These are phyloP conservation scores for Claviceps digitariae DNA, from an alignment of 2,329 filamentous ascomycete species.

Conservation along the genomic window DNA sequence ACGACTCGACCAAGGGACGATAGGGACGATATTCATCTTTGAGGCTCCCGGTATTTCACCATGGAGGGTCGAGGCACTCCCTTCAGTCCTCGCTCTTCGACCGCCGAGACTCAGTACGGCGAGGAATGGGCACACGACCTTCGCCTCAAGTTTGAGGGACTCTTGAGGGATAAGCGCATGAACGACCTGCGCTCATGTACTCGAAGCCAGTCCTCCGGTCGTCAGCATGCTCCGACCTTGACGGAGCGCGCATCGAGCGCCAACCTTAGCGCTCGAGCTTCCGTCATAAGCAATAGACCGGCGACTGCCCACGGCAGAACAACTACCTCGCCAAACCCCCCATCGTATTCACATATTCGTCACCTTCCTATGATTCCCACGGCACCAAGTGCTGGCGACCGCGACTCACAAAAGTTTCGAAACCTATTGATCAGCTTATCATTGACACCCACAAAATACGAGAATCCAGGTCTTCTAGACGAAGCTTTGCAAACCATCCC, in stretches of 20 bases:
- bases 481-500: slow-evolving; percentile 81
- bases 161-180: slow-evolving; percentile 76
- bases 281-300: slow-evolving; percentile 28
- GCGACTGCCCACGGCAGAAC: slow-evolving; percentile 28
- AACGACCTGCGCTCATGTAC: slow-evolving; percentile 49
- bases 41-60: slow-evolving; percentile 7
- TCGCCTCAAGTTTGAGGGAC: slow-evolving; percentile 70
- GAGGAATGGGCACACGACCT: slow-evolving; percentile 69
- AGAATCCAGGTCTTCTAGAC: slow-evolving; percentile 88
- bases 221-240: slow-evolving; percentile 43
- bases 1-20: not conserved
- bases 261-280: slow-evolving; percentile 29
- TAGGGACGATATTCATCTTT: not conserved
- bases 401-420: slow-evolving; percentile 58
- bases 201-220: slow-evolving; percentile 47
- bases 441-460: slow-evolving; percentile 81
- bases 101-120: slow-evolving; percentile 34
- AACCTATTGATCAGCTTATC: slow-evolving; percentile 78
- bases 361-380: slow-evolving; percentile 50
- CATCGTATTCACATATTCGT: slow-evolving; percentile 34
- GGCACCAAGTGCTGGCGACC: slow-evolving; percentile 52
- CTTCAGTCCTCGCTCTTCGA: slow-evolving; percentile 15
- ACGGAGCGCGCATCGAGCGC: slow-evolving; percentile 36
- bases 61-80: slow-evolving; percentile 27
- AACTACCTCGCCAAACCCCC: slow-evolving; percentile 22